A percentile compares a stretch with the other conserved stretches of the same genome.
Evolutionary conservation across 257 asterid genomes (phyloP).

Genomic region (Verbena officinalis): DNA sequence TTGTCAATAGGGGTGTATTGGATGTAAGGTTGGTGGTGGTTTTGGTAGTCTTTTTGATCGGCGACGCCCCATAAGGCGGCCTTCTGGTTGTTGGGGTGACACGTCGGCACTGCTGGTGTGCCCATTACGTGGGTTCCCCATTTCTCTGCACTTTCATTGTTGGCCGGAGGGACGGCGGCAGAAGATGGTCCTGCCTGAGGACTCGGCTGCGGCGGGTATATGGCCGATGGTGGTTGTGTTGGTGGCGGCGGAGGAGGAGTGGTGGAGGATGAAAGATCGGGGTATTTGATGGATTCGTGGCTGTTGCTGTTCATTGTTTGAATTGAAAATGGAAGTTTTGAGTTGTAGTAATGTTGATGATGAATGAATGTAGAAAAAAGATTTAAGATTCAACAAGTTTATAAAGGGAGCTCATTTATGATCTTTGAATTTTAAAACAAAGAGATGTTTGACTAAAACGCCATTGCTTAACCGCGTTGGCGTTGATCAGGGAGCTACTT

Average conservation of each 20-base stretch:
- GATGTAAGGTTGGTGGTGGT: slow-evolving; percentile 48
- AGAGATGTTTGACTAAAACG: background rate
- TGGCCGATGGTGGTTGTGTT: slow-evolving; percentile 6
- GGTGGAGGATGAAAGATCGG: slow-evolving; percentile 25
- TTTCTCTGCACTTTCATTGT: slow-evolving; percentile 30
- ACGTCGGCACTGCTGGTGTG: slow-evolving; percentile 50
- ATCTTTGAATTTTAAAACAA: background rate
- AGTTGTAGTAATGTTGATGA: background rate
- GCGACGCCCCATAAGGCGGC: slow-evolving; percentile 51
- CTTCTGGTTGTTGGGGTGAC: slow-evolving; percentile 53
- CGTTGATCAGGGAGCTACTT: background rate
- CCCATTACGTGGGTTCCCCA: slow-evolving; percentile 60
- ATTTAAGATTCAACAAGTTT: background rate
- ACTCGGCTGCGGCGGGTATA: slow-evolving; percentile 1
- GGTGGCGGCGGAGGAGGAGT: slow-evolving; percentile 2
- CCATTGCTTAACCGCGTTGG: slow-evolving; percentile 37
- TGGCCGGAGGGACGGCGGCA: slow-evolving; percentile 4
- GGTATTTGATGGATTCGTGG: slow-evolving; percentile 24
- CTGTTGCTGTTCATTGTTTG: slow-evolving; percentile 25
- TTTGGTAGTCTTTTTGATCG: slow-evolving; percentile 41
- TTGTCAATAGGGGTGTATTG: slow-evolving; percentile 40
- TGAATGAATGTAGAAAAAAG: background rate
- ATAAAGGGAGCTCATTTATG: background rate
- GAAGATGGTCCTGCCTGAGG: slow-evolving; percentile 14
- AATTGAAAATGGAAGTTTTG: too few relatives aligned